These are phyloP conservation scores for Fusarium globosum DNA, from an alignment of 2,329 filamentous ascomycete species.

Conservation along the genomic window DNA sequence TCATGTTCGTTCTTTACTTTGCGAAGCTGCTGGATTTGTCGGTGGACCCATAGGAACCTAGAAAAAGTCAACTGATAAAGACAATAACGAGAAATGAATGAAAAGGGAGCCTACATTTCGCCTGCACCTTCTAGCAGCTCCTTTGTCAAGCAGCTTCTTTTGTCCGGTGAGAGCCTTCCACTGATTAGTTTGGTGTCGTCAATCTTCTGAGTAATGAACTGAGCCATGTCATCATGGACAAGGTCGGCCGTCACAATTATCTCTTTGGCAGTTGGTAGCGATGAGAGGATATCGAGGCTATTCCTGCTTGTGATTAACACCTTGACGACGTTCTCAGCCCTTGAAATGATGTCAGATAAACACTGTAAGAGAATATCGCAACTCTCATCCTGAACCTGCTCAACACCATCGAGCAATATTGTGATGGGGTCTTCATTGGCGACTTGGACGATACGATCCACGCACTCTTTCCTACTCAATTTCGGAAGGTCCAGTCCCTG, in stretches of 20 bases:
- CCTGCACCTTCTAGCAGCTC: background rate
- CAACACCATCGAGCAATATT: slow-evolving; percentile 5
- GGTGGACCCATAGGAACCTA: background rate
- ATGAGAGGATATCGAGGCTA: background rate
- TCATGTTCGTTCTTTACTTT: slow-evolving; percentile 1
- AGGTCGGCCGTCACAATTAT: background rate
- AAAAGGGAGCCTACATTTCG: background rate
- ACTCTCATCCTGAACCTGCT: background rate
- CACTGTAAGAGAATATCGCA: background rate
- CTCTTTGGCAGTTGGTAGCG: background rate
- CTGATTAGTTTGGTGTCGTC: background rate
- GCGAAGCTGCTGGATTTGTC: background rate
- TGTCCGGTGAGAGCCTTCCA: background rate
- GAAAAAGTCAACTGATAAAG: background rate
- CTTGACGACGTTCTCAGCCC: background rate
- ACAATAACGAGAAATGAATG: fast-evolving
- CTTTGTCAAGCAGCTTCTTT: background rate
- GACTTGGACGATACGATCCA: slow-evolving; percentile 13
- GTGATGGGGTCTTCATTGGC: slow-evolving; percentile 10
- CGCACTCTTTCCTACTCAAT: background rate
- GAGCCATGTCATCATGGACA: background rate
- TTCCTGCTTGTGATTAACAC: slow-evolving; percentile 2
- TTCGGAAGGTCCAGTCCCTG: background rate
- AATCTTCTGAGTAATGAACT: background rate
- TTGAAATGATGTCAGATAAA: background rate